Conservation (phyloP, 2,329 filamentous ascomycete genomes). For the Aspergillus pseudonomiae region DNA sequence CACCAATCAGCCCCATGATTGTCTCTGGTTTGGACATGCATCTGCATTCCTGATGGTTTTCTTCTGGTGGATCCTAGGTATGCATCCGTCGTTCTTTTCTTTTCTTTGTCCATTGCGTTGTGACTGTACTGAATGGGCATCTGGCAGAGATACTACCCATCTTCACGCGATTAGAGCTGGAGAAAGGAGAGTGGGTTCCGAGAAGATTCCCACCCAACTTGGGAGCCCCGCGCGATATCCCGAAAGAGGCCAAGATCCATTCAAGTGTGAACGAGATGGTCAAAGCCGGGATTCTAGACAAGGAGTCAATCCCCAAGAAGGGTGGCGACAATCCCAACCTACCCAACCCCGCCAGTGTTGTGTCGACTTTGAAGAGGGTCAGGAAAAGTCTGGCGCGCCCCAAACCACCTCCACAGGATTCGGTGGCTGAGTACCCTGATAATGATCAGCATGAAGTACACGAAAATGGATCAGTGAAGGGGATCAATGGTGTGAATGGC, state of each 20-base stretch:
- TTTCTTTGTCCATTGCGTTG: neutral
- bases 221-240: constrained; percentile 38
- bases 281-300: constrained; percentile 25
- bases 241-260: constrained; percentile 34
- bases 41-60: constrained; percentile 28
- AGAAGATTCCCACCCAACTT: constrained; percentile 40
- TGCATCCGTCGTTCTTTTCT: constrained; percentile 3
- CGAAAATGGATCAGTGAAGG: neutral
- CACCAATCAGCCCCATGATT: constrained; percentile 36
- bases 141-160: constrained; percentile 38
- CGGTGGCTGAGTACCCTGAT: neutral
- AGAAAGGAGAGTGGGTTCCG: constrained; percentile 39
- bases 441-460: neutral
- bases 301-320: constrained; percentile 21
- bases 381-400: neutral
- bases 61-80: constrained; percentile 41
- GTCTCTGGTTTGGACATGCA: constrained; percentile 35
- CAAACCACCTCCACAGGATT: neutral
- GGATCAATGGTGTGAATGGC: neutral
- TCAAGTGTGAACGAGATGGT: constrained; percentile 32
- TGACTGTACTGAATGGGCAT: neutral
- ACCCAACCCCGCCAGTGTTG: constrained; percentile 4
- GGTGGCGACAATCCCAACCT: constrained; percentile 17
- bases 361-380: neutral
- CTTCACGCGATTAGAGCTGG: constrained; percentile 40